Percentiles rank a stretch among this genome's conserved stretches.
Evolutionary conservation across 305 asterid species (phyloP).

Genomic region (Fraxinus xanthoxyloides): DNA sequence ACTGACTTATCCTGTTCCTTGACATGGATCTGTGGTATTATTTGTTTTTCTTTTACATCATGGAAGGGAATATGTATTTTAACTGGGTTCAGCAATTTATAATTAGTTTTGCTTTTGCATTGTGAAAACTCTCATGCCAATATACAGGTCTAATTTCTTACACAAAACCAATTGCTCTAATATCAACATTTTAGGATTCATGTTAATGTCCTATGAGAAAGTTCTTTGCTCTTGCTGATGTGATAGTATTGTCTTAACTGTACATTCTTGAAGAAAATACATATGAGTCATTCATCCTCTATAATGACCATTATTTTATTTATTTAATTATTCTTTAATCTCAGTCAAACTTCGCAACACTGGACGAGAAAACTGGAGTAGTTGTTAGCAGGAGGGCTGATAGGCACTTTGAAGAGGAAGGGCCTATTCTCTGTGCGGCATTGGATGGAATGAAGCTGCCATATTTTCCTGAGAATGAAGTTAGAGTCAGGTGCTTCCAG

Average conservation of each 20-base stretch:
- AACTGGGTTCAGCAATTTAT: not conserved
- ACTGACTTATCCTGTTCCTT: not conserved
- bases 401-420: constrained; percentile 98
- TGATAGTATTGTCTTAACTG: not conserved
- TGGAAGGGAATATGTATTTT: not conserved
- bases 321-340: constrained; percentile 10
- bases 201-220: not conserved
- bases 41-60: not conserved
- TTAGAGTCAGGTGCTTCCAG: constrained; percentile 78
- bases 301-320: constrained; percentile 2
- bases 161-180: not conserved
- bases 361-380: constrained; percentile 76
- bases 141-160: not conserved
- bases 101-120: not conserved
- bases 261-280: not conserved
- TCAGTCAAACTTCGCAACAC: constrained; percentile 97
- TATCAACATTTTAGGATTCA: not conserved
- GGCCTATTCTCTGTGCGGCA: constrained; percentile 87
- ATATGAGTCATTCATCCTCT: constrained; percentile 10
- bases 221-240: constrained; percentile 1
- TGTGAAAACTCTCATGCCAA: not conserved
- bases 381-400: constrained; percentile 92
- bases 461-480: constrained; percentile 74
- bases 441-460: constrained; percentile 89
- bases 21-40: not conserved